Percentiles rank a stretch among this genome's conserved stretches.
Conservation (phyloP, 345 rosid species). For the Eucalyptus curtisii region DNA sequence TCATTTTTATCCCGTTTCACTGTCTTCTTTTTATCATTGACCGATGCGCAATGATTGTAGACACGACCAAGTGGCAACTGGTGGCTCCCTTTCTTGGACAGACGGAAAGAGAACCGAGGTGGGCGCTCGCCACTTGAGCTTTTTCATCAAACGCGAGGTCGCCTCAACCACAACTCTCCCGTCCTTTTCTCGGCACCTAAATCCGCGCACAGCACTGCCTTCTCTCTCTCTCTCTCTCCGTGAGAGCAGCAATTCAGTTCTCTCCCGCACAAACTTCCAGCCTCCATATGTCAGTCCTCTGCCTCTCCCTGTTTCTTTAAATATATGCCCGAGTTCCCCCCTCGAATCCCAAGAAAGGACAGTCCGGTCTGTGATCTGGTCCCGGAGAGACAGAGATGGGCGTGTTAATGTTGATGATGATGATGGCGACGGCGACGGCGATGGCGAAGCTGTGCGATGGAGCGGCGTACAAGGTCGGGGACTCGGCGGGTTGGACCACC, state of each 20-base stretch:
- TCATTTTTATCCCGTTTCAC: not conserved
- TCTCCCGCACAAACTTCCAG: not conserved
- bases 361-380: not conserved
- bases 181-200: not conserved
- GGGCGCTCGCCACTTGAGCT: not conserved
- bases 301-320: not conserved
- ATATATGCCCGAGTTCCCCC: not conserved
- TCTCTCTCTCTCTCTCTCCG: not conserved
- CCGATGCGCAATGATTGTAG: not conserved
- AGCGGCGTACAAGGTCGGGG: conserved; percentile 72
- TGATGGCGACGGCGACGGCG: conserved; percentile 10
- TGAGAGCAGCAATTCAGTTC: not conserved
- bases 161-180: not conserved
- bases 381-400: not conserved
- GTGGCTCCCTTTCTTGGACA: not conserved
- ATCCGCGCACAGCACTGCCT: not conserved
- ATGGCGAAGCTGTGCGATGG: conserved; percentile 15
- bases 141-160: not conserved
- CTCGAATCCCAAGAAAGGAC: not conserved
- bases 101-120: not conserved
- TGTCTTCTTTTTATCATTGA: not conserved
- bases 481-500: conserved; percentile 89
- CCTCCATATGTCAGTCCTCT: not conserved
- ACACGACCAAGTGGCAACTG: not conserved
- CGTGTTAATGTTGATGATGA: not conserved